A percentile compares a stretch with the other conserved stretches of the same genome.
Evolutionary conservation across 192 early-diverging fungal species (phyloP).

Genomic region (Coemansia sp.): DNA sequence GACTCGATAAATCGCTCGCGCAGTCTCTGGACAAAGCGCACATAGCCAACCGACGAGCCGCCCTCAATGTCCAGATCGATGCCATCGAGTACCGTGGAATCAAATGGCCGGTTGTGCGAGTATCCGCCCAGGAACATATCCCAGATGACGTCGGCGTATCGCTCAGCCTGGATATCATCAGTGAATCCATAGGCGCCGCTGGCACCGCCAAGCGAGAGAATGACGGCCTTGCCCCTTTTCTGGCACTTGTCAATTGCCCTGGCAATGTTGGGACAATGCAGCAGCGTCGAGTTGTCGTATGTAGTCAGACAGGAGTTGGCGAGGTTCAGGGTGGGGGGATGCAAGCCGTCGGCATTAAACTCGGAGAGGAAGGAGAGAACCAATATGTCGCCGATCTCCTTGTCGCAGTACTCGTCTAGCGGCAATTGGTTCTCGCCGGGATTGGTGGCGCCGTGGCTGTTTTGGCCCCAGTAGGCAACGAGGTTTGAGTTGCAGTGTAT

Average conservation of each 20-base stretch:
- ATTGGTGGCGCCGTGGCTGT: constrained; percentile 55
- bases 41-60: constrained; percentile 58
- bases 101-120: constrained; percentile 64
- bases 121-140: constrained; percentile 74
- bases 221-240: constrained; percentile 65
- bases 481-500: constrained; percentile 55
- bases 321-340: constrained; percentile 67
- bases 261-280: constrained; percentile 70
- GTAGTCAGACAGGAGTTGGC: constrained; percentile 63
- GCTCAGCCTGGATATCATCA: constrained; percentile 56
- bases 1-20: constrained; percentile 56
- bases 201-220: constrained; percentile 74
- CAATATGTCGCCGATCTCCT: constrained; percentile 52
- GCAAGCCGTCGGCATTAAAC: constrained; percentile 60
- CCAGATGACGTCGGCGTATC: constrained; percentile 73
- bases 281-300: constrained; percentile 60
- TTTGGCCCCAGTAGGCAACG: constrained; percentile 62
- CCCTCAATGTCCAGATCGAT: constrained; percentile 74
- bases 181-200: constrained; percentile 63
- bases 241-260: constrained; percentile 72
- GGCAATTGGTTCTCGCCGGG: constrained; percentile 50
- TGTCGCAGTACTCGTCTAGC: constrained; percentile 63
- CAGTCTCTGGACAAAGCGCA: constrained; percentile 59
- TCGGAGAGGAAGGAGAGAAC: constrained; percentile 66
- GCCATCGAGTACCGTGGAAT: constrained; percentile 68